phyloP scores from a whole-genome alignment of 2,329 filamentous ascomycete species.

The Xylaria sp. region DNA sequence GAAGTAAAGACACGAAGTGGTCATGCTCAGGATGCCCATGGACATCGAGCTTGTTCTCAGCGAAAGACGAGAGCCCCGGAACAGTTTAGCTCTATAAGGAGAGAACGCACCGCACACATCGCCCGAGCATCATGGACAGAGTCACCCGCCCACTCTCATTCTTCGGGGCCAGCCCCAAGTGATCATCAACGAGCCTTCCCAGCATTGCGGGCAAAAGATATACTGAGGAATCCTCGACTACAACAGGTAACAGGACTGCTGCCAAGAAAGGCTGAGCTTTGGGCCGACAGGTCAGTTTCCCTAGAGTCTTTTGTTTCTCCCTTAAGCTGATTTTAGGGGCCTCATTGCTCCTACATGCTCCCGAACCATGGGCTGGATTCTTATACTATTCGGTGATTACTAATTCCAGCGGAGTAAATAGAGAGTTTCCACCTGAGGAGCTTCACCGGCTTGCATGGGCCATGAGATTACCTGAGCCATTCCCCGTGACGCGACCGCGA shows the following conservation, averaged over 20 bases:
- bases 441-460: slow-evolving; percentile 31
- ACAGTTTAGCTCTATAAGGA: not conserved
- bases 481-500: slow-evolving; percentile 32
- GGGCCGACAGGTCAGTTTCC: too few species aligned
- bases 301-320: too few species aligned
- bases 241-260: slow-evolving; percentile 36
- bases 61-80: not conserved
- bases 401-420: too few species aligned
- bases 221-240: slow-evolving; percentile 18
- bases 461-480: slow-evolving; percentile 33
- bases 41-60: not conserved
- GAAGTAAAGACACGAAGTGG: not conserved
- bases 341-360: too few species aligned
- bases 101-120: not conserved
- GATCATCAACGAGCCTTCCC: not conserved
- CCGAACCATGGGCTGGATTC: too few species aligned
- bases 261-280: slow-evolving; percentile 26
- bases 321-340: too few species aligned
- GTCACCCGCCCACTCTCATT: not conserved
- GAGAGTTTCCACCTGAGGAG: slow-evolving; percentile 30
- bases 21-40: not conserved
- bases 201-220: not conserved
- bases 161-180: not conserved
- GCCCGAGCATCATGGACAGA: not conserved
- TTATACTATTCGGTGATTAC: too few species aligned